Evolutionary conservation across 164 flowering plant species (phyloP), one percentile per base, ranked within the genome.

Genomic region (Paratinospora sagittata): DNA sequence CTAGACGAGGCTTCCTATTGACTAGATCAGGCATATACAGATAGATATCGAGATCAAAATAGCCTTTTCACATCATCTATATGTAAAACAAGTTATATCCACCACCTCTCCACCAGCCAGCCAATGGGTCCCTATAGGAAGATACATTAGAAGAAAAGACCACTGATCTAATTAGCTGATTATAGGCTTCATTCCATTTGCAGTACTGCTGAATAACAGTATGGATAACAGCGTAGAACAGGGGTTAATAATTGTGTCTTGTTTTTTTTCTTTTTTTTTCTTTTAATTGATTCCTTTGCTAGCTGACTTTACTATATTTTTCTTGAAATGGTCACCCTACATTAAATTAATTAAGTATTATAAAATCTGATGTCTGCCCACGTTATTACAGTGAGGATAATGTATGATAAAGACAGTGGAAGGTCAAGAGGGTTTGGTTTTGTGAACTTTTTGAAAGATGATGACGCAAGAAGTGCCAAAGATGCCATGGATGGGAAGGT

Each of bases 401-500:
- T 91, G 80, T 93, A 93, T 64, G 93, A 91, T 79, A 91, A 81
- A 78, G 85, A 84, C 49, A 82, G 81, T 19, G 98, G 97, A 27
- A 84, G 98, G 61, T 85, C 98, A 74, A 89, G 97, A 82, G 98
- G 98, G 27, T 91, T 89, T 76, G 97, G 98, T 19, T 93, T 93
- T 79, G 86, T 93, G 27, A 14, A 84, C 67, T 93, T 93, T 70
- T 76, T 86, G 6, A 82, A 81, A 26, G 86, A 82, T 73, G 83
- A 82, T 17, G 86, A 83, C 37, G 98, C 97, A 19, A 66, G 19
- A 55, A 77, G 67, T 80, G 97, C 95, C 63, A 93, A 84, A 85
- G 91, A 93, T 77, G 92, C 88, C 69, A 93, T 89, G 96, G 93
- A 91, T 83, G 93, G 95, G 70, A 90, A 88, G 93, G 95, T 87